These are phyloP conservation scores for Kentomonas sorsogonicus DNA, from an alignment of 208 protist species.

Conservation along the genomic window DNA sequence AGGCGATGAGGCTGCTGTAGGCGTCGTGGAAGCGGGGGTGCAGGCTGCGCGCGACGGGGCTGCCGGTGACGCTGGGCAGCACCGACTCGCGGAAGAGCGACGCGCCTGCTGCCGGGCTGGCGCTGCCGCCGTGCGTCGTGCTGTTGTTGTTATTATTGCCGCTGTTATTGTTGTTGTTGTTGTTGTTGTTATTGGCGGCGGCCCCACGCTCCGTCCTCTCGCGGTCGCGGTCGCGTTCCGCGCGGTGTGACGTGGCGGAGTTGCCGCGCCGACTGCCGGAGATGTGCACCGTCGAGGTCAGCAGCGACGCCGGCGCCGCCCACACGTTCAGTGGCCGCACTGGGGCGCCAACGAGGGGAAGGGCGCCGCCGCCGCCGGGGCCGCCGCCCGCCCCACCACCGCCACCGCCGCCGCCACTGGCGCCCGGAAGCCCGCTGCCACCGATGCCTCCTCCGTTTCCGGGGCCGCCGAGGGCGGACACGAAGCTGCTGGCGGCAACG, in stretches of 20 bases:
- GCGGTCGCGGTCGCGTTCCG: background rate
- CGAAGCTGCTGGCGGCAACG: no score
- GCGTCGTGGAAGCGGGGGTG: no score
- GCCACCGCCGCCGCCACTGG: background rate
- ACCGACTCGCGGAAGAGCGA: no score
- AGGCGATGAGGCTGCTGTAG: no score
- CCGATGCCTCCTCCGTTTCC: background rate
- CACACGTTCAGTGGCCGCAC: no score
- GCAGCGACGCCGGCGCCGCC: no score
- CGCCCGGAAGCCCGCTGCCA: background rate
- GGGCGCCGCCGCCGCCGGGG: no score
- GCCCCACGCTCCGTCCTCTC: background rate
- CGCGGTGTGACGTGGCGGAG: no score
- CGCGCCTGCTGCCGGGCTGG: no score
- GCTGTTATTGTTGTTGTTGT: background rate
- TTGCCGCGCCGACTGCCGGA: background rate
- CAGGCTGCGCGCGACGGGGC: no score
- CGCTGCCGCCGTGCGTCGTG: background rate
- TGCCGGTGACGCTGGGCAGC: no score
- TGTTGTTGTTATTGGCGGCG: background rate
- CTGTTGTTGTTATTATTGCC: background rate
- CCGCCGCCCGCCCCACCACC: background rate
- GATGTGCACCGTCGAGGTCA: background rate
- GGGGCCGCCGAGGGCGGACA: background rate
- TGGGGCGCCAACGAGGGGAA: no score